Evolutionary conservation across 1,139 yeast species (phyloP), one percentile per base, ranked within the genome.

Genomic region (Pichia sp.): DNA sequence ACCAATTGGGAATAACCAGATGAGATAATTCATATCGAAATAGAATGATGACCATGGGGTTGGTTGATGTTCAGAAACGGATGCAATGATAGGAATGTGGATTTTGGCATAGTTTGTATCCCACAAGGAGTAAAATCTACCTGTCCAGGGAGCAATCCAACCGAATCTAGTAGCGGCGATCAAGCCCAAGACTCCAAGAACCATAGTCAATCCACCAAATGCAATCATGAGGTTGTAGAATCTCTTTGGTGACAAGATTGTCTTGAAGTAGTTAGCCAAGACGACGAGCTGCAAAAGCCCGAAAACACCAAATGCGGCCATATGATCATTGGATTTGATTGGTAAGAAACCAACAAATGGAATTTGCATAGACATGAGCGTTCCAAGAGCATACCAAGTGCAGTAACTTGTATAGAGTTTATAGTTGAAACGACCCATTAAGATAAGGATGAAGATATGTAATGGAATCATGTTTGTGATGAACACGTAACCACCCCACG

Each of bases 401-500:
- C 93, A 80, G 62, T 93, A 93, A 13, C 97, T 86, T 13, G 94
- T 78, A 60, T 93, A 93, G 40, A 91, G 61, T 50, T 77, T 76
- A 49, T 80, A 78, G 52, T 74, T 76, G 62, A 87, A 93, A 53
- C 98, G 78, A 38, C 99, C 98, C 98, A 93, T 93, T 48, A 85
- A 64, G 40, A 93, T 64, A 55, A 93, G 68, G 32, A 87, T 91
- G 58, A 93, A 88, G 22, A 88, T 87, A 59, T 93, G 99, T 52
- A 93, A 69, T 35, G 99, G 99, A 53, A 93, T 86, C 69, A 93
- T 77, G 64, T 93, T 93, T 44, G 98, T 93, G 63, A 93, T 93
- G 67, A 93, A 93, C 34, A 91, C 99, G 58, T 93, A 93, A 17
- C 99, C 99, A 68, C 98, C 98, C 99, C 99, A 93, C n/a, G 99